Percentiles rank a stretch among this genome's conserved stretches.
Evolutionary conservation across 2,329 filamentous ascomycete species (phyloP).

Genomic region (Meredithiella fracta): DNA sequence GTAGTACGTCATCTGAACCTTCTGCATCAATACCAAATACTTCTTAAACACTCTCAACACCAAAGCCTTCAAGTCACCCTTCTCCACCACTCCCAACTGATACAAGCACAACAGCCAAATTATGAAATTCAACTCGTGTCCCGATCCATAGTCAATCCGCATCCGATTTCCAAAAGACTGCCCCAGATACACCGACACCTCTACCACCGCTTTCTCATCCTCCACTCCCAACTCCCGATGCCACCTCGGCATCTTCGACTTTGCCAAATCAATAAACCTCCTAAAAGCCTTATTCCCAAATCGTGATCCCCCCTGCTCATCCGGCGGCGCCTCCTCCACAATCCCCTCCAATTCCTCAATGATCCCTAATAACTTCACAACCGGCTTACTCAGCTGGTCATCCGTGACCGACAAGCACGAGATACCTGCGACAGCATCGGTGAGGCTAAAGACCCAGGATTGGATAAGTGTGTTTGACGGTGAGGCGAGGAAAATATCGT

Average conservation of each 20-base stretch:
- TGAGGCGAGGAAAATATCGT: conserved; percentile 64
- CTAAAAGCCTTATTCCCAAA: conserved; percentile 93
- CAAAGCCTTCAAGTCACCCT: conserved; percentile 53
- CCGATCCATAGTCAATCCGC: conserved; percentile 90
- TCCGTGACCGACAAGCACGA: conserved; percentile 44
- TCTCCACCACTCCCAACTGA: conserved; percentile 50
- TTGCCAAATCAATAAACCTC: conserved; percentile 56
- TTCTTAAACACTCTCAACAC: conserved; percentile 63
- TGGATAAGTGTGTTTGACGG: conserved; percentile 59
- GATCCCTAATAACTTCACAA: conserved; percentile 50
- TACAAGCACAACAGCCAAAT: conserved; percentile 94
- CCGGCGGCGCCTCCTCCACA: conserved; percentile 54
- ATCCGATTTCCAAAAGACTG: conserved; percentile 74
- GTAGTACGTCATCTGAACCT: conserved; percentile 82
- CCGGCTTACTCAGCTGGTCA: conserved; percentile 40
- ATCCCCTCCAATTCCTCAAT: conserved; percentile 53
- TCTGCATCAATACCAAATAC: conserved; percentile 76
- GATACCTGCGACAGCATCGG: conserved; percentile 60
- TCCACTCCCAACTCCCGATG: conserved; percentile 43
- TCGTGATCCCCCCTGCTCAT: conserved; percentile 73
- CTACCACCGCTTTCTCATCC: conserved; percentile 39
- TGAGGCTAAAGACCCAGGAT: conserved; percentile 72
- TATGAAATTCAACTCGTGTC: conserved; percentile 93
- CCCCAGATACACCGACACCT: conserved; percentile 63
- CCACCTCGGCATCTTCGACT: conserved; percentile 41